Percentiles rank a stretch among this genome's conserved stretches.
Conservation (phyloP, 305 asterid species). For the Fraxinus latifolia region DNA sequence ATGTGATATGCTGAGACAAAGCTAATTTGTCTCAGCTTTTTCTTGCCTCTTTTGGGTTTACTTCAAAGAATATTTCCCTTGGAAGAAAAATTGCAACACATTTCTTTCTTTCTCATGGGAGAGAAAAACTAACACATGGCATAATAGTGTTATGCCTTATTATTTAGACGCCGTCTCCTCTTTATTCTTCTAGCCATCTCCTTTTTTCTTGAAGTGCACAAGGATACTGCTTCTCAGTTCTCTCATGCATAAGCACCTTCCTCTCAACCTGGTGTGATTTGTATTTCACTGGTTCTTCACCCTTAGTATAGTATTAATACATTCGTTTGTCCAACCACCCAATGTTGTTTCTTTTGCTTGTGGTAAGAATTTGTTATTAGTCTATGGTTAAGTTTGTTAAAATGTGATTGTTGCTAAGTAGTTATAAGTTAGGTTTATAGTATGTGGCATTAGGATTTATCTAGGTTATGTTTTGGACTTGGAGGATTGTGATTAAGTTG, state of each 20-base stretch:
- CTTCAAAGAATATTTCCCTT: background rate
- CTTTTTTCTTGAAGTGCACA: background rate
- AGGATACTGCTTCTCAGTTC: background rate
- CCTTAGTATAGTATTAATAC: background rate
- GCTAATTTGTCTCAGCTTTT: background rate
- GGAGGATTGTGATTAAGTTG: conserved; percentile 1
- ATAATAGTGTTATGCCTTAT: background rate
- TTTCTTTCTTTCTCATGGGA: background rate
- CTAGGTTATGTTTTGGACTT: conserved; percentile 8
- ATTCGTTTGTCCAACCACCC: background rate
- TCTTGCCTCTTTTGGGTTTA: background rate
- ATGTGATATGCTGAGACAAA: background rate
- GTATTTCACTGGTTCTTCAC: background rate
- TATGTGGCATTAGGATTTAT: background rate
- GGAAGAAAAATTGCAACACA: background rate
- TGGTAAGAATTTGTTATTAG: background rate
- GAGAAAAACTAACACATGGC: background rate
- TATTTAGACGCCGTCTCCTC: background rate
- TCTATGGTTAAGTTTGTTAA: background rate
- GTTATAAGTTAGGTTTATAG: background rate
- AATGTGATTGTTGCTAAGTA: background rate
- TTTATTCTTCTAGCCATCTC: background rate
- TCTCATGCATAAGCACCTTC: background rate
- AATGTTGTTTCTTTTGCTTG: background rate
- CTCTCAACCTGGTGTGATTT: background rate